Evolutionary conservation across 164 flowering plant genomes (phyloP), one percentile per base, ranked within the genome.

Genomic region (Euptelea pleiosperma): DNA sequence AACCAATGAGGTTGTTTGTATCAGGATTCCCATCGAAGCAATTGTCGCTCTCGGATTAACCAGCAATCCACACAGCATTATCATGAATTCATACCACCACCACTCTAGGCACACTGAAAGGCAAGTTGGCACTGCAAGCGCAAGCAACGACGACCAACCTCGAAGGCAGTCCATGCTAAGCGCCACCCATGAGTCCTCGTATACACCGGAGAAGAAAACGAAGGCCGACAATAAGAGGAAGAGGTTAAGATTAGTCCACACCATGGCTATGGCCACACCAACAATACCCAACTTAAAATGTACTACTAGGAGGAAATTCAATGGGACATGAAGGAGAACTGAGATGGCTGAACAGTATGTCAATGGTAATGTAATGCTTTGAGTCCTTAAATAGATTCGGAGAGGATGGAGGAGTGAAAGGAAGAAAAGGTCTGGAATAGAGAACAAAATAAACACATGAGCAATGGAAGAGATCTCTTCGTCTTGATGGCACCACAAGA

Each of bases 1-100:
- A 62, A 92, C 88, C 8, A 92, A 37, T 1, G 98, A 74, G 2
- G 98, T 92, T 0, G 91, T 87, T 63, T 92, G 98, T 37, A 92
- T 92, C 1, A 92, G 75, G 18, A 92, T 87, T 1, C 98, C 98
- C 98, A 92, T 92, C 10, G 98, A 89, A 24, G 96, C 89, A 49
- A 92, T 70, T 26, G 96, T 80, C 8, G 98, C 91, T 68, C 68
- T 82, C 0, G 98, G 98, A 64, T 85, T 85, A 11, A 57, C 73
- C 0, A 92, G 70, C 1, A 92, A 77, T 3, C 98, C 98, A 60
- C 98, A 89, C 0, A 89, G 60, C 73, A 92, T 55, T 52, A 89
- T 89, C 96, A 92, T 89, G 70, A 92, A 67, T 54, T 92, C 98
- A 36, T 92, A 92, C 98, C 98, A 92, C 98, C 98, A 92, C 98